Conservation (phyloP, 352 stramenopile genomes). For the Globisporangium lucens region DNA sequence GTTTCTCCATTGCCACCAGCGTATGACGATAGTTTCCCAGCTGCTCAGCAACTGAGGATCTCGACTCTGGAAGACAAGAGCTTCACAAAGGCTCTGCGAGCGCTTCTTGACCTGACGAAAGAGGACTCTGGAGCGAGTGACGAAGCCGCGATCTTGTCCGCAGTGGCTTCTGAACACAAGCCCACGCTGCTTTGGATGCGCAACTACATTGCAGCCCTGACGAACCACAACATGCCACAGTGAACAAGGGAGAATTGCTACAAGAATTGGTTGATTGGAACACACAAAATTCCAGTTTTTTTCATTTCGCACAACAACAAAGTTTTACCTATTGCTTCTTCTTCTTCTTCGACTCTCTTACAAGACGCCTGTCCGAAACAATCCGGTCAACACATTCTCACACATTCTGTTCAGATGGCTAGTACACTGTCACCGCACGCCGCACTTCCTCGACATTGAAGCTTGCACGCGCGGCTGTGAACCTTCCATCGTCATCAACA, state of each 20-base stretch:
- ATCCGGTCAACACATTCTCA: conserved; percentile 7
- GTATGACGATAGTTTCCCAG: conserved; percentile 15
- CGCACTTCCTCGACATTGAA: not conserved
- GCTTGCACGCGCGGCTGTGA: not conserved
- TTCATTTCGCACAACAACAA: conserved; percentile 9
- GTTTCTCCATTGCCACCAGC: conserved; percentile 25
- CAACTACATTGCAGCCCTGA: conserved; percentile 16
- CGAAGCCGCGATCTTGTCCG: not conserved
- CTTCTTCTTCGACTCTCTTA: not conserved
- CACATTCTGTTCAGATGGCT: not conserved
- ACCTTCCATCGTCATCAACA: not conserved
- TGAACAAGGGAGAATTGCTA: too few species aligned
- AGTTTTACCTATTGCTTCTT: conserved; percentile 1
- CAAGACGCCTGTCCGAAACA: not conserved
- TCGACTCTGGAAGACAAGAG: conserved; percentile 33
- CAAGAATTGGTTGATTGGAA: not conserved
- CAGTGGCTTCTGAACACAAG: conserved; percentile 8
- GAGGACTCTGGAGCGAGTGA: conserved; percentile 8
- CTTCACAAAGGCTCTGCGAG: conserved; percentile 40
- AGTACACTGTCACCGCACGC: not conserved
- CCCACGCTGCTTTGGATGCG: conserved; percentile 19
- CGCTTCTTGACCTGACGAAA: conserved; percentile 19
- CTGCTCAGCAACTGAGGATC: conserved; percentile 12
- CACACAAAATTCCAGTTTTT: not conserved
- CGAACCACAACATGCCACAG: not conserved